Evolutionary conservation across 768 basidiomycete species (phyloP), one percentile per base, ranked within the genome.

Genomic region (Leccinellum albellum): DNA sequence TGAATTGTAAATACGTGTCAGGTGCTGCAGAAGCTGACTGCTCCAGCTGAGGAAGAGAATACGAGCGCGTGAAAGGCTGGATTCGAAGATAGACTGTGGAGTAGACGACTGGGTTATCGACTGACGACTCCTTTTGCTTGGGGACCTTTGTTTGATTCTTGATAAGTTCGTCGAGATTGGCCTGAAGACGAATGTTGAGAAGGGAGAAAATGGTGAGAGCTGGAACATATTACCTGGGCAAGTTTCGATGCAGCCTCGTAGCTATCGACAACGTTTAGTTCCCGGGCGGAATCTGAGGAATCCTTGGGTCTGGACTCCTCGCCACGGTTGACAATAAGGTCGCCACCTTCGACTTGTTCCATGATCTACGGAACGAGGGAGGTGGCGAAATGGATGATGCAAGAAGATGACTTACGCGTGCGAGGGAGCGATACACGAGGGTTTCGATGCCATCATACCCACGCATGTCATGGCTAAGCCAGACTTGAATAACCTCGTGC

Each of bases 401-500:
- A 6, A 14, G n/a, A 53, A 51, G n/a, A 54, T 40, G 24, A 57
- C 86, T 53, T 61, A 94, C 94, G 71, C 88, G 82, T 21, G 91
- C 75, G 45, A 98, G 78, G 3, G 91, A 88, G 23, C 88, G 84
- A 74, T 97, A 98, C 24, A 94, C 91, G n/a, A 99, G 81, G 12
- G 87, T 82, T 74, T 98, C 96, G 44, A 98, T 82, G 7, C 97
- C 97, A 56, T 95, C 94, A 69, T 96, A 98, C 17, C 97, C 97
- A 61, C 82, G 79, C 95, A 99, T 95, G 63, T 97, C 94, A 74
- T 98, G 95, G 66, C 88, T 89, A 37, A 99, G 76, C 89, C 91
- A 93, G 8, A 99, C 87, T 70, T 97, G 86, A 61, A 99, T 94
- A 15, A 98, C 93, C 73, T 99, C 97, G 69, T 98, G 96, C 71